Conservation (phyloP, 2,329 filamentous ascomycete species). For the Dactylellina sp. region DNA sequence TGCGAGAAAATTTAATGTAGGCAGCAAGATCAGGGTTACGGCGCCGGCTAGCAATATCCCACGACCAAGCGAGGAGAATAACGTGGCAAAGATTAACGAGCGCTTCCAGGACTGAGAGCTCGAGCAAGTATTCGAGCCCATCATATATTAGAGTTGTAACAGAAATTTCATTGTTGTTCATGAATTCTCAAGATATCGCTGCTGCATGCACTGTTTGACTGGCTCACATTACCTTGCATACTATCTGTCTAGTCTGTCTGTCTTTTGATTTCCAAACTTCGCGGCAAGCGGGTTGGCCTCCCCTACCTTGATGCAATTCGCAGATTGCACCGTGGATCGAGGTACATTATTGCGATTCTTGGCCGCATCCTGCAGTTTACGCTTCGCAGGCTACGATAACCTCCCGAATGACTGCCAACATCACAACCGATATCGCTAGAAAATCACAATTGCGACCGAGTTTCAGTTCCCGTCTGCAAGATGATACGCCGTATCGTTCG, state of each 20-base stretch:
- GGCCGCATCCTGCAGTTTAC: neutral
- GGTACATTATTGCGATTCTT: slow-evolving; percentile 20
- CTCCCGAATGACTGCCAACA: neutral
- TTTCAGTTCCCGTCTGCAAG: neutral
- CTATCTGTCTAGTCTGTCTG: too few relatives aligned
- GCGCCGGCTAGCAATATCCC: neutral
- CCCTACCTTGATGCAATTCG: slow-evolving; percentile 38
- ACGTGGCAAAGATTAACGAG: slow-evolving; percentile 2
- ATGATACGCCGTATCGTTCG: too few relatives aligned
- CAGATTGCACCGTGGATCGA: slow-evolving; percentile 4
- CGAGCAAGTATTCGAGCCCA: too few relatives aligned
- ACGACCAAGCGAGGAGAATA: neutral
- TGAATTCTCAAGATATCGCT: slow-evolving; percentile 37
- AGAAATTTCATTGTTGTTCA: too few relatives aligned
- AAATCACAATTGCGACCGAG: neutral
- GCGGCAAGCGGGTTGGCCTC: neutral
- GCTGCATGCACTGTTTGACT: slow-evolving; percentile 46
- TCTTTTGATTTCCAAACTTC: neutral
- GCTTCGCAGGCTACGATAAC: neutral
- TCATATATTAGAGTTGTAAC: too few relatives aligned
- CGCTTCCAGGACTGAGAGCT: neutral
- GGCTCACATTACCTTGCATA: slow-evolving; percentile 2
- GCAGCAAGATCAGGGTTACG: slow-evolving; percentile 27
- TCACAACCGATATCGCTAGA: neutral
- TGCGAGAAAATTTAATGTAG: slow-evolving; percentile 13